Base-by-base conservation (phyloP, 768 basidiomycete genomes). In the Tricholoma sp. region DNA sequence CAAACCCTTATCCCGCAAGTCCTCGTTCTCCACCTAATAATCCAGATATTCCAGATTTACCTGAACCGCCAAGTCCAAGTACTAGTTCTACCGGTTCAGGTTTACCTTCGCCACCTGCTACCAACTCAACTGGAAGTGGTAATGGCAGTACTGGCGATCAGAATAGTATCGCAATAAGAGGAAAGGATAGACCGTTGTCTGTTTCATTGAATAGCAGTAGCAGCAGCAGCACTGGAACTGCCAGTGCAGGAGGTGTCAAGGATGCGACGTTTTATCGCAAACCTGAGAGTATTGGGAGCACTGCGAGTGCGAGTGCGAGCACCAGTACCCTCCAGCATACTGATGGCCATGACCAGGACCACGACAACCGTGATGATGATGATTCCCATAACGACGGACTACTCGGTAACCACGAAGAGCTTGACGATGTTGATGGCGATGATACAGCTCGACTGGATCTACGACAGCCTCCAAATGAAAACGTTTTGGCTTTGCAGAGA, bases 91-190 rank as follows among this genome's bases (percentile, higher is more conserved):
- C 65, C 59, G 73, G 76, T 55, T 89, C 88, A 5, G 89, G 90
- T 6, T 68, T 92, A 5, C 90, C 91, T 1, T 91, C 89, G 20
- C 91, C 91, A 0, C 91, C 91, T 42, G 89, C 88, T 28, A 89
- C 91, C 17, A 91, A 91, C 66, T 91, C 89, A 10, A 91, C 89
- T 1, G 89, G 87, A 33, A 90, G 88, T 68, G 89, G 87, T 31
- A 90, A 88, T 68, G 87, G 88, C 36, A 89, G 88, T 63, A 84
- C 82, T 4, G 85, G 84, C 42, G 85, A 85, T 70, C 79, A 79
- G 47, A 74, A 69, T 52, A 79, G 76, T 57, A 71, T 74, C 53
- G 71, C 71, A 29, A 39, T 73, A 6, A 71, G 76, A 24, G 65
- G 64, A 52, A 59, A 66, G 8, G 65, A 65, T 50, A 59, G 66